These are phyloP conservation scores for Lentinula lateritia DNA, from an alignment of 768 basidiomycete species.

Conservation along the genomic window DNA sequence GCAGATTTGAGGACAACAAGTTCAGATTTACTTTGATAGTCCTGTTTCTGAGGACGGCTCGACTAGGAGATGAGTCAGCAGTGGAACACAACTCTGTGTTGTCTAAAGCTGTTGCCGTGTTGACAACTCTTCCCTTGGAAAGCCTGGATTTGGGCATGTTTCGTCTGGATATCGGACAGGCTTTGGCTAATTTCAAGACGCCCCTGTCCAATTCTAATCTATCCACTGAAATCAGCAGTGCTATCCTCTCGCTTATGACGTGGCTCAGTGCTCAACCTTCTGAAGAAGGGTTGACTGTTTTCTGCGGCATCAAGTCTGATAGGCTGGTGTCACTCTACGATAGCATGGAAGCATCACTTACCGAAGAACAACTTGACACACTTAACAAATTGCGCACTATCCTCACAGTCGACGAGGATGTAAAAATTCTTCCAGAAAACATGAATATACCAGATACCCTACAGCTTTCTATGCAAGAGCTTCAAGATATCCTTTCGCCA, in stretches of 20 bases:
- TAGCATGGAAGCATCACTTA: constrained; percentile 10
- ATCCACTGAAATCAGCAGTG: constrained; percentile 30
- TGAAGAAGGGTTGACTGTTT: constrained; percentile 35
- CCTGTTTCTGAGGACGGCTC: constrained; percentile 22
- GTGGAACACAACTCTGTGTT: background rate
- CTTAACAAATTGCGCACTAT: constrained; percentile 18
- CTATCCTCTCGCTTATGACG: constrained; percentile 39
- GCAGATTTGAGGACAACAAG: constrained; percentile 15
- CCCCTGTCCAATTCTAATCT: constrained; percentile 21
- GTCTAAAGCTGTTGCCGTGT: background rate
- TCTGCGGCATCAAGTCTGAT: constrained; percentile 43
- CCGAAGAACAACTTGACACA: constrained; percentile 1
- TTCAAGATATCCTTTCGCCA: constrained; percentile 44
- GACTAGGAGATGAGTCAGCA: constrained; percentile 5
- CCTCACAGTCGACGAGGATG: constrained; percentile 37
- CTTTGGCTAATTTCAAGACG: constrained; percentile 23
- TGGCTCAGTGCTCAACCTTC: constrained; percentile 46
- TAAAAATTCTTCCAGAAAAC: constrained; percentile 22
- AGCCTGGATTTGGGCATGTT: constrained; percentile 11
- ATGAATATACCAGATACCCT: constrained; percentile 34
- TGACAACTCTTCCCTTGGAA: constrained; percentile 12
- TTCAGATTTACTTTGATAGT: constrained; percentile 29
- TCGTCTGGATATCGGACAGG: constrained; percentile 27
- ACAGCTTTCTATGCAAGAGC: constrained; percentile 36
- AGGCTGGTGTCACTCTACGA: constrained; percentile 39